These are phyloP conservation scores for Mycena polygramma DNA, from an alignment of 768 basidiomycete genomes.

Conservation along the genomic window DNA sequence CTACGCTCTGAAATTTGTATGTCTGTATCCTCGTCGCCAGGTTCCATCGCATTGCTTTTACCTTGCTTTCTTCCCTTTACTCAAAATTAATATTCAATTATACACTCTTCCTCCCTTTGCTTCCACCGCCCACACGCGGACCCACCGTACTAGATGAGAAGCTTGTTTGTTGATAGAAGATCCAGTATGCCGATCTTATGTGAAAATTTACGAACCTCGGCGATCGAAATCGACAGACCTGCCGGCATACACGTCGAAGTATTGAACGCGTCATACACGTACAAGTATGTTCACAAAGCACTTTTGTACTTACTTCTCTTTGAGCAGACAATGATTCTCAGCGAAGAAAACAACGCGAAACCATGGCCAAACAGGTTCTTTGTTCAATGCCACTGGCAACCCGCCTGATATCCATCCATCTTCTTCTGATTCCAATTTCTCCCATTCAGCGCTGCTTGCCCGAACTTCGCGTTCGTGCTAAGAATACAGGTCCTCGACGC, in stretches of 20 bases:
- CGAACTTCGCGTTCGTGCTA: slow-evolving; percentile 21
- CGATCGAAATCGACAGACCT: too few species aligned
- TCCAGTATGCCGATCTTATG: slow-evolving; percentile 36
- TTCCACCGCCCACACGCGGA: not conserved
- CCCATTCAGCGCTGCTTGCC: slow-evolving; percentile 16
- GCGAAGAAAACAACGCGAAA: slow-evolving; percentile 10
- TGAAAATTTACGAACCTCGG: slow-evolving; percentile 23
- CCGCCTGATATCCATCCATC: slow-evolving; percentile 12
- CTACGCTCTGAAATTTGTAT: slow-evolving; percentile 37
- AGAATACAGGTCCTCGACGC: slow-evolving; percentile 24
- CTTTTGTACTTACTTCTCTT: not conserved
- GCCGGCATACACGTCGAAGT: not conserved
- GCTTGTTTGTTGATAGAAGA: slow-evolving; percentile 36
- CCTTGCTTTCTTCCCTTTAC: slow-evolving; percentile 17
- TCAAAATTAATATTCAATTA: slow-evolving; percentile 32
- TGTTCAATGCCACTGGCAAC: slow-evolving; percentile 23
- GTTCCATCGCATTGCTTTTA: slow-evolving; percentile 28
- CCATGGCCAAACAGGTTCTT: slow-evolving; percentile 23
- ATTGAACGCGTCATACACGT: slow-evolving; percentile 17
- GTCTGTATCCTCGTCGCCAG: slow-evolving; percentile 15
- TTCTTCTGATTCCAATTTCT: slow-evolving; percentile 33
- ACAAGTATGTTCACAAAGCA: slow-evolving; percentile 3
- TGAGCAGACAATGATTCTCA: not conserved
- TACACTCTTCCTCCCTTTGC: slow-evolving; percentile 8
- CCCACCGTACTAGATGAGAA: slow-evolving; percentile 32